These are phyloP conservation scores for Pseudopediastrum boryanum DNA, from an alignment of 139 green algal species.

Conservation along the genomic window DNA sequence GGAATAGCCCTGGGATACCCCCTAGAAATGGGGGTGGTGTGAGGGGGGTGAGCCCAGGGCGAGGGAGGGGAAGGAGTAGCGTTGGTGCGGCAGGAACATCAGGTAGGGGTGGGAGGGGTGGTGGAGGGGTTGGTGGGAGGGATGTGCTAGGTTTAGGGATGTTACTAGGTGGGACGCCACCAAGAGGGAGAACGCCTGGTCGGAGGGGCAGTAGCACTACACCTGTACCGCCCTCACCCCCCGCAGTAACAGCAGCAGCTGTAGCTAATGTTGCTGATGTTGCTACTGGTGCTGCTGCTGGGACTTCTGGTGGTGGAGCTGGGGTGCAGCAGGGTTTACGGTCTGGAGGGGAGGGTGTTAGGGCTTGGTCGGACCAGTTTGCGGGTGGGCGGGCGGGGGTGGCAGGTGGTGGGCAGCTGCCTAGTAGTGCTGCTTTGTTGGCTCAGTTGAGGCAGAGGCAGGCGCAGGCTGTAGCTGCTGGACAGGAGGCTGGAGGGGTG, in stretches of 20 bases:
- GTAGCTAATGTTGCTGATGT: background rate
- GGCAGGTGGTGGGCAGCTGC: background rate
- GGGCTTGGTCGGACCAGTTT: too few relatives aligned
- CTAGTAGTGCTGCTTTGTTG: constrained; percentile 49
- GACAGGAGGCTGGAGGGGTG: background rate
- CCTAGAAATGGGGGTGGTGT: too few relatives aligned
- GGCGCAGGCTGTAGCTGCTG: constrained; percentile 30
- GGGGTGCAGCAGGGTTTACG: too few relatives aligned
- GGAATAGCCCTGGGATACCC: constrained; percentile 35
- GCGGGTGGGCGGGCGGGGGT: background rate
- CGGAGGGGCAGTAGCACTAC: too few relatives aligned
- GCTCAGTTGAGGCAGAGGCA: constrained; percentile 54
- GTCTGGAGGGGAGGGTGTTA: too few relatives aligned
- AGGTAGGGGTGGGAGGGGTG: background rate
- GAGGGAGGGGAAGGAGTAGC: too few relatives aligned
- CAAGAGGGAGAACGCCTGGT: too few relatives aligned
- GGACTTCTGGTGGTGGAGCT: background rate
- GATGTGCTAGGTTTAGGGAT: constrained; percentile 17
- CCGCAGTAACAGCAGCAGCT: background rate
- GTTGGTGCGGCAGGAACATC: background rate
- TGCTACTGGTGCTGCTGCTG: background rate
- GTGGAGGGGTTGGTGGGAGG: background rate
- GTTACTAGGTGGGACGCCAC: background rate
- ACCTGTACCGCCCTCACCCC: background rate
- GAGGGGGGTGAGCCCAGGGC: too few relatives aligned